Evolutionary conservation across 192 early-diverging fungal species (phyloP).

Genomic region (Mortierella alpina): DNA sequence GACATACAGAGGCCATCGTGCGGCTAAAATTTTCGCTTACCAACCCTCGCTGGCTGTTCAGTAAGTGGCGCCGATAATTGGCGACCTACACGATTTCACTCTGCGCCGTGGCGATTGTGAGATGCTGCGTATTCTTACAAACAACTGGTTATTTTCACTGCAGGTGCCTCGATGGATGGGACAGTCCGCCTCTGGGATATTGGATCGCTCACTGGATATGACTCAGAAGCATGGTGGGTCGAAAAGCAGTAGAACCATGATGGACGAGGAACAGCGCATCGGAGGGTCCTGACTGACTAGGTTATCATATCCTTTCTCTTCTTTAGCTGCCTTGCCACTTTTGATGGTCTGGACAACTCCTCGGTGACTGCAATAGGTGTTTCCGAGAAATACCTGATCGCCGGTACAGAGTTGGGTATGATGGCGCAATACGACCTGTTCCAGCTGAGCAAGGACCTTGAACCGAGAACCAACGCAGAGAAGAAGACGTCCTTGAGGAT

Average conservation of each 20-base stretch:
- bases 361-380: constrained; percentile 48
- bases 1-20: constrained; percentile 52
- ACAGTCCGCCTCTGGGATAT: constrained; percentile 64
- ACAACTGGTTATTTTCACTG: background rate
- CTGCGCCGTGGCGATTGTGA: no score
- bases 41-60: constrained; percentile 59
- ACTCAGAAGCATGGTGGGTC: constrained; percentile 45
- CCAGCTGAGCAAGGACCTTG: constrained; percentile 10
- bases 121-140: no score
- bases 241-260: background rate
- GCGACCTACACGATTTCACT: background rate
- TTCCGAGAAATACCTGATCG: constrained; percentile 38
- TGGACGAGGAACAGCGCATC: no score
- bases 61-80: constrained; percentile 30
- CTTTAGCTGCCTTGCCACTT: constrained; percentile 50
- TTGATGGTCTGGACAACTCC: constrained; percentile 18
- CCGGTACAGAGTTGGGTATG: constrained; percentile 24
- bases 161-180: constrained; percentile 57
- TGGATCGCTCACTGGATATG: constrained; percentile 43
- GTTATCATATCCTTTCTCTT: background rate
- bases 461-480: background rate
- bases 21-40: constrained; percentile 56
- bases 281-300: no score
- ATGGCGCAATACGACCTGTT: constrained; percentile 38
- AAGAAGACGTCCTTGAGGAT: background rate